Percentiles rank a stretch among this genome's conserved stretches.
Evolutionary conservation across 2,329 filamentous ascomycete genomes (phyloP).

Genomic region (Kalaharituber pfeilii): DNA sequence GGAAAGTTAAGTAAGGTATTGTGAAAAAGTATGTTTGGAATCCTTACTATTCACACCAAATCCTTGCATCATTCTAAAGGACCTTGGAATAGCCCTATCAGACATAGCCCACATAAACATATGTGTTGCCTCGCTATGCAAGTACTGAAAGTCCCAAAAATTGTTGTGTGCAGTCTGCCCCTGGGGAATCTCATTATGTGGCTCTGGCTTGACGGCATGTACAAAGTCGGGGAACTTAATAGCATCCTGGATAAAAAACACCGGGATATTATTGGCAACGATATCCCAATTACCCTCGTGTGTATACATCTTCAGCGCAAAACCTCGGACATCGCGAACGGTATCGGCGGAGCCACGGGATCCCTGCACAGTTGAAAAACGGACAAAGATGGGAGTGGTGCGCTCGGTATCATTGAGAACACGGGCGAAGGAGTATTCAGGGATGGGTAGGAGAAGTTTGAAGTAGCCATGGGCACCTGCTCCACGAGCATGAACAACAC

Average conservation of each 20-base stretch:
- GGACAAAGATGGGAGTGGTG: conserved; percentile 49
- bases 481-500: conserved; percentile 50
- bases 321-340: conserved; percentile 66
- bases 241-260: conserved; percentile 61
- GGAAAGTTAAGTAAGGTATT: background rate
- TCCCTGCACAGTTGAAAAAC: conserved; percentile 64
- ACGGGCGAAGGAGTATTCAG: conserved; percentile 44
- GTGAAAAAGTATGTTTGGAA: background rate
- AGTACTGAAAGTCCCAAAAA: conserved; percentile 56
- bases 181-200: conserved; percentile 52
- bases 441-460: conserved; percentile 44
- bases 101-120: conserved; percentile 70
- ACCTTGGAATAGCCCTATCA: conserved; percentile 54
- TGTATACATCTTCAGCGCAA: conserved; percentile 62
- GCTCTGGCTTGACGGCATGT: conserved; percentile 48
- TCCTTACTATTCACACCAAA: conserved; percentile 54
- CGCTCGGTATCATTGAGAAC: conserved; percentile 51
- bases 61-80: conserved; percentile 70
- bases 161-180: conserved; percentile 56
- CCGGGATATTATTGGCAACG: conserved; percentile 56
- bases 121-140: conserved; percentile 55
- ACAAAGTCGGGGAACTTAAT: conserved; percentile 56
- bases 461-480: conserved; percentile 44
- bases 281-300: conserved; percentile 62
- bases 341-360: conserved; percentile 63